A percentile compares a stretch with the other conserved stretches of the same genome.
These are phyloP conservation scores for Fusarium camptoceras DNA, from an alignment of 2,329 filamentous ascomycete genomes.

Conservation along the genomic window DNA sequence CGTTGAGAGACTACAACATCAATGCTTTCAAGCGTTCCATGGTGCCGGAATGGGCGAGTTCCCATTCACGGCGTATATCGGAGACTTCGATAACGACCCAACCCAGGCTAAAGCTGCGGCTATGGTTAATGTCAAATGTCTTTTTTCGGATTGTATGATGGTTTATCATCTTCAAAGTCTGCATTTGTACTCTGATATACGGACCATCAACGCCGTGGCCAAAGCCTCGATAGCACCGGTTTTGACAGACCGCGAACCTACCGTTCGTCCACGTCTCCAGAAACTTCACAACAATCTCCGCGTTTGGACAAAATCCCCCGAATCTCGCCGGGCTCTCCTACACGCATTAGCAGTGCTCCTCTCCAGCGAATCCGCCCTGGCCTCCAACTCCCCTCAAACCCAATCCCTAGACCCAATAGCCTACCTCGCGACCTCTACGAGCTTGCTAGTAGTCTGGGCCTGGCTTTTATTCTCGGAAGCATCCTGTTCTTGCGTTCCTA, in stretches of 20 bases:
- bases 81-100: conserved; percentile 45
- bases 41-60: conserved; percentile 23
- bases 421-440: conserved; percentile 49
- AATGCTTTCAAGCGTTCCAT: conserved; percentile 32
- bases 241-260: conserved; percentile 20
- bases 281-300: conserved; percentile 39
- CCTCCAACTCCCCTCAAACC: conserved; percentile 27
- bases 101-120: conserved; percentile 40
- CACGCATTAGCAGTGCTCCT: conserved; percentile 51
- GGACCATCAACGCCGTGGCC: conserved; percentile 46
- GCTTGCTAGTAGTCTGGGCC: conserved; percentile 52
- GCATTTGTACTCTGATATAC: conserved; percentile 52
- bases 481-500: conserved; percentile 46
- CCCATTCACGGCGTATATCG: conserved; percentile 47
- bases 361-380: conserved; percentile 41
- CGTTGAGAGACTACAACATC: conserved; percentile 40
- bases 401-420: conserved; percentile 50
- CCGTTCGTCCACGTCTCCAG: conserved; percentile 32
- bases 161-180: conserved; percentile 54
- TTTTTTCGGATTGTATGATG: conserved; percentile 51
- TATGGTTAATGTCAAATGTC: conserved; percentile 46
- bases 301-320: conserved; percentile 48
- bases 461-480: conserved; percentile 49
- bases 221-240: conserved; percentile 19
- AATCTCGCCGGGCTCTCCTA: conserved; percentile 50